These are phyloP conservation scores for Gynochthodes officinalis DNA, from an alignment of 257 asterid genomes.

Conservation along the genomic window DNA sequence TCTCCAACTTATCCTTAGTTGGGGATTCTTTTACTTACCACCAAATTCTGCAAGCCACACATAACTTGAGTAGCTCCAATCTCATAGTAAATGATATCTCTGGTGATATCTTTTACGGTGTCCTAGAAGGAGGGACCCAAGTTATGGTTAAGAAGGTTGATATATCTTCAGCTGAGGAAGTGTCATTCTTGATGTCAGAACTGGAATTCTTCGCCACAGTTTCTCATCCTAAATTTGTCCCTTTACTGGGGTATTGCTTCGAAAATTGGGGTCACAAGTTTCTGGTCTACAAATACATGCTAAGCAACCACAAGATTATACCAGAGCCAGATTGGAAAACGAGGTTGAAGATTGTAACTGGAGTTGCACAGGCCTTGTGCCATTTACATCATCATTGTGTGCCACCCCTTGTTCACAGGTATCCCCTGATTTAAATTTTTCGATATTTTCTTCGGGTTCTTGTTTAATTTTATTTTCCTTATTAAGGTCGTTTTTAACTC, in stretches of 20 bases:
- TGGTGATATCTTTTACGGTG: conserved; percentile 2
- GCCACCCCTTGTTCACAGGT: conserved; percentile 23
- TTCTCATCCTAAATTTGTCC: conserved; percentile 7
- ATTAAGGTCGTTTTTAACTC: neutral
- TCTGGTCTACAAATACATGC: conserved; percentile 14
- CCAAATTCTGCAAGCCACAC: conserved; percentile 6
- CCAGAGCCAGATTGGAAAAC: neutral
- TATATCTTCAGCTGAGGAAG: neutral
- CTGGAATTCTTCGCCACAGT: conserved; percentile 10
- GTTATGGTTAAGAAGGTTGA: conserved; percentile 4
- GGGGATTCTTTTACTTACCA: conserved; percentile 7
- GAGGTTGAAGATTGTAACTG: conserved; percentile 14
- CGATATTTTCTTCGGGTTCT: neutral
- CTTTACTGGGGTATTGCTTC: conserved; percentile 14
- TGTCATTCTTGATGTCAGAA: conserved; percentile 5
- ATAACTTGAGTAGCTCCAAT: neutral
- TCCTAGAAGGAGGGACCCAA: neutral
- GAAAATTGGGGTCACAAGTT: neutral
- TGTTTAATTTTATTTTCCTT: neutral
- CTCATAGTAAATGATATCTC: neutral
- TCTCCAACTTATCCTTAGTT: neutral
- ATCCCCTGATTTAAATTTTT: neutral
- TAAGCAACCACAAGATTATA: neutral
- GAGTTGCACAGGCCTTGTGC: conserved; percentile 13
- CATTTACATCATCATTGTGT: conserved; percentile 14